Conservation (phyloP, 305 asterid genomes). For the Fraxinus paxiana region DNA sequence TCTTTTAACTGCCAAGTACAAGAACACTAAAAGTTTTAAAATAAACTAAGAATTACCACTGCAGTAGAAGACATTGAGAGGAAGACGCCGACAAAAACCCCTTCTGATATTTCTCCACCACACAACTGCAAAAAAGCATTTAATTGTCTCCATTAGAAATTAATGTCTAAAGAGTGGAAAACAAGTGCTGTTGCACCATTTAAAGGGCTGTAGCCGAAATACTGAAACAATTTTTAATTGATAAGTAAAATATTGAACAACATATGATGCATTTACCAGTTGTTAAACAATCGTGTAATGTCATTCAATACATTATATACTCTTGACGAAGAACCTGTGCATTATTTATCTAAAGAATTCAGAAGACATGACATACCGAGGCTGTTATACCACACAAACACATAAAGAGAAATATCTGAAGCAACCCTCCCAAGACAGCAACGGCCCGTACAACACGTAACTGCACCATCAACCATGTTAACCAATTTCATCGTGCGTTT, state of each 20-base stretch:
- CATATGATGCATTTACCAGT: neutral
- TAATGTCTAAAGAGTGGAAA: slow-evolving; percentile 4
- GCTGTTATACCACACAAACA: slow-evolving; percentile 79
- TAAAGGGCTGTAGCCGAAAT: slow-evolving; percentile 16
- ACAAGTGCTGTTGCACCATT: neutral
- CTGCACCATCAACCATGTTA: slow-evolving; percentile 38
- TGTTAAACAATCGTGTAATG: slow-evolving; percentile 1
- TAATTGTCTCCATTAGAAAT: slow-evolving; percentile 13
- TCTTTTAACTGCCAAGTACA: neutral
- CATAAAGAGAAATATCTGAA: slow-evolving; percentile 78
- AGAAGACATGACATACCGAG: slow-evolving; percentile 43
- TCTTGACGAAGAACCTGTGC: slow-evolving; percentile 8
- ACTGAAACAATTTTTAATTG: slow-evolving; percentile 15
- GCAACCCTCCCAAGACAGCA: slow-evolving; percentile 75
- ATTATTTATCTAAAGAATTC: neutral
- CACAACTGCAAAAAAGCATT: slow-evolving; percentile 55
- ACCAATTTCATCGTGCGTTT: slow-evolving; percentile 10
- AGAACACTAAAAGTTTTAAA: neutral
- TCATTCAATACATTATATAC: slow-evolving; percentile 11
- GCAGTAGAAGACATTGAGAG: slow-evolving; percentile 88
- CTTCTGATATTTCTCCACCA: slow-evolving; percentile 81
- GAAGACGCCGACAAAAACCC: slow-evolving; percentile 83
- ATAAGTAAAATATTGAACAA: neutral
- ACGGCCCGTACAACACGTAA: slow-evolving; percentile 75
- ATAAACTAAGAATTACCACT: slow-evolving; percentile 47